Evolutionary conservation across 2,329 filamentous ascomycete species (phyloP).

Genomic region (Xylaria multiplex): DNA sequence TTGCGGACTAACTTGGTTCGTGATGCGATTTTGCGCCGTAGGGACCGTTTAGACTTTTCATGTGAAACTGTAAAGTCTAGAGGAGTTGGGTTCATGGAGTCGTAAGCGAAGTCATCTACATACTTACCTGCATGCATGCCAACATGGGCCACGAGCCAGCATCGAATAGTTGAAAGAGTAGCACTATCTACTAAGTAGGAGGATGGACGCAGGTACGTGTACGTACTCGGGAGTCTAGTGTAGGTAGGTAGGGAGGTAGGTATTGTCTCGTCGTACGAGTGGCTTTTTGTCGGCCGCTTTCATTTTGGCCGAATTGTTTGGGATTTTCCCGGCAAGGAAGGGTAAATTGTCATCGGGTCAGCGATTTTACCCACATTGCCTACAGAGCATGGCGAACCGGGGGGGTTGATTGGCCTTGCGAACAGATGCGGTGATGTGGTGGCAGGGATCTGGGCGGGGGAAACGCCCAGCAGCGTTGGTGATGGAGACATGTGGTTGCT

Average conservation of each 20-base stretch:
- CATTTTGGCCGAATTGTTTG: conserved; percentile 38
- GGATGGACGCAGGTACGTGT: neutral
- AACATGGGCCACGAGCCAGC: conserved; percentile 2
- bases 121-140: neutral
- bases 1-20: neutral
- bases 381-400: neutral
- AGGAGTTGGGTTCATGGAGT: neutral
- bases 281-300: conserved; percentile 37
- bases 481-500: conserved; percentile 40
- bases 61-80: neutral
- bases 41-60: neutral
- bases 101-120: neutral
- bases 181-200: neutral
- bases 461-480: conserved; percentile 26
- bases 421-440: neutral
- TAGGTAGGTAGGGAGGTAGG: too few species aligned
- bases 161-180: neutral
- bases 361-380: conserved; percentile 45
- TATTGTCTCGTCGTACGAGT: conserved; percentile 30
- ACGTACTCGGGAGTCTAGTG: neutral
- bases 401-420: conserved; percentile 43
- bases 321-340: conserved; percentile 33
- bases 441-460: conserved; percentile 27
- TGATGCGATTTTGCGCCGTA: conserved; percentile 1
- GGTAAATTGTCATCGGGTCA: conserved; percentile 36